Evolutionary conservation across 805 yeast species (phyloP), one percentile per base, ranked within the genome.

Genomic region (Zygosaccharomyces siamensis): DNA sequence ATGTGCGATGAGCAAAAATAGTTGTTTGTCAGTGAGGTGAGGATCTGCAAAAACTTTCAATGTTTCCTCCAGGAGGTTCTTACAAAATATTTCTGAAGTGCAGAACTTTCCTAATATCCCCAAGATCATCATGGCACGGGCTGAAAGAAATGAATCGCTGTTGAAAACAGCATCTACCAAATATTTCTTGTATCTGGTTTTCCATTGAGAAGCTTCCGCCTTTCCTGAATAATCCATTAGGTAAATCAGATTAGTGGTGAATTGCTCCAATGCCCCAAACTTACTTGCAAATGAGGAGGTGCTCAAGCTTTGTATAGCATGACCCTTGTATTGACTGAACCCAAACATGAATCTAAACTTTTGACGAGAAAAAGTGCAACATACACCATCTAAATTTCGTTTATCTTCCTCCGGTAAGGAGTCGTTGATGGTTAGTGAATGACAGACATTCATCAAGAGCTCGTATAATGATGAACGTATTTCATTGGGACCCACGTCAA

Each of bases 311-410:
- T 61, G 59, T 39, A 67, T 55, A 12, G 65, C 56, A 31, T 73
- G 68, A 18, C 74, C 67, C 26, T 68, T 74, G 28, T 76, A 79
- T 60, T 86, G 77, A 5, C 80, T 81, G 52, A 84, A 70, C 0
- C 92, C 92, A 67, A 84, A 84, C 48, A 86, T 68, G 73, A 84
- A 75, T 54, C 78, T 80, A 12, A 81, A 79, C 57, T 88, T 72
- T 43, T 83, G 86, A n/a, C 84, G 80, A 44, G 73, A 68, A 42
- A 73, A 68, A 10, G 60, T 62, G 5, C 53, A 60, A 16, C 69
- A 75, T 2, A 82, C 73, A 0, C 70, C 68, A 44, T 75, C 74
- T 18, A 87, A 72, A 8, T 71, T 62, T 2, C 60, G 56, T 49
- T 69, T 70, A 31, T 71, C 71, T 3, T 61, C 61, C 2, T 57